Evolutionary conservation across 371 early-diverging fungal species (phyloP).

Genomic region (Mortierella sp.): DNA sequence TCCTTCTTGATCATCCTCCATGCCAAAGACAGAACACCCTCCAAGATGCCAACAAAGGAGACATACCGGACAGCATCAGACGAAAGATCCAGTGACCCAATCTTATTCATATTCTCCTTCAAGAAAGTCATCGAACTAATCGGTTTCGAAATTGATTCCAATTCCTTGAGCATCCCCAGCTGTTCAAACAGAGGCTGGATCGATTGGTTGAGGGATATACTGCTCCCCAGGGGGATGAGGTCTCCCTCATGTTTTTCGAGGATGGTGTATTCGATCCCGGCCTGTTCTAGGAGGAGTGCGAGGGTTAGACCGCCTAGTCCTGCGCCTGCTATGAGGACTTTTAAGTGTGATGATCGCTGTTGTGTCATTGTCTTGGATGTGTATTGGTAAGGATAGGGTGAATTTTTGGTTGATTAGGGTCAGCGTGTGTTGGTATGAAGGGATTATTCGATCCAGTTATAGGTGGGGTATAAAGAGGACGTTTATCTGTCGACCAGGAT

Average conservation of each 20-base stretch:
- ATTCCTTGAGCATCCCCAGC: constrained; percentile 42
- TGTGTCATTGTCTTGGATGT: constrained; percentile 15
- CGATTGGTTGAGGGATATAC: constrained; percentile 40
- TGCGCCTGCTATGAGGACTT: constrained; percentile 51
- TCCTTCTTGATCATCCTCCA: neutral
- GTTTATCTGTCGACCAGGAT: neutral
- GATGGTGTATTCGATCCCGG: constrained; percentile 40
- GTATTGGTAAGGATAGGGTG: no score
- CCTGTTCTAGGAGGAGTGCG: constrained; percentile 42
- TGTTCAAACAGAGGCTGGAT: constrained; percentile 54
- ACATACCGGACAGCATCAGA: constrained; percentile 44
- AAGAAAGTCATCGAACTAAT: constrained; percentile 49
- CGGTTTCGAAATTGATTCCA: constrained; percentile 49
- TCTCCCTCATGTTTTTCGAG: constrained; percentile 49
- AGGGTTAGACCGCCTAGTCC: constrained; percentile 47
- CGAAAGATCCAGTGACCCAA: constrained; percentile 43
- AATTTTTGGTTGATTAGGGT: neutral
- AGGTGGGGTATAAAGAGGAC: neutral
- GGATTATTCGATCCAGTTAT: neutral
- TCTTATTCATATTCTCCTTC: constrained; percentile 49
- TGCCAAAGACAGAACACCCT: no score
- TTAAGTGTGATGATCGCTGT: constrained; percentile 24
- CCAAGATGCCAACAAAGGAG: neutral
- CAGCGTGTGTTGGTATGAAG: neutral
- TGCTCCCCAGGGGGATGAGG: constrained; percentile 42